These are phyloP conservation scores for Hevea brasiliensis DNA, from an alignment of 345 rosid genomes.

Conservation along the genomic window DNA sequence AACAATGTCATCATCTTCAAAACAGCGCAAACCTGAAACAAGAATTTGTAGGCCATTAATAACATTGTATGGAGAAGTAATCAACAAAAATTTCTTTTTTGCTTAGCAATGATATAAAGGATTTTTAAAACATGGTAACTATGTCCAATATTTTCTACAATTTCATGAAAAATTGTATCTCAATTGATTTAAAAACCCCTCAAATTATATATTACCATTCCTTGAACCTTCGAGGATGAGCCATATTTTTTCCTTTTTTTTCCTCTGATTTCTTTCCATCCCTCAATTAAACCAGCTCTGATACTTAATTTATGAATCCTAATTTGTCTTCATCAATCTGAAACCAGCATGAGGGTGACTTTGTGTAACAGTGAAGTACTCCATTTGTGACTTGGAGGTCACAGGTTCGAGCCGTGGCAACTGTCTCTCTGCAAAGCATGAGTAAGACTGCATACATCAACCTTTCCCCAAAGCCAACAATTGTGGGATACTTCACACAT, in stretches of 20 bases:
- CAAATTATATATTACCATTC: background rate
- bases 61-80: background rate
- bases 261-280: background rate
- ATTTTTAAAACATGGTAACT: background rate
- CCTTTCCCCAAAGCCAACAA: too few species aligned
- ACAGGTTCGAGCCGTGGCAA: too few species aligned
- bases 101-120: background rate
- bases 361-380: too few species aligned
- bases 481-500: too few species aligned
- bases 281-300: background rate
- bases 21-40: constrained; percentile 84
- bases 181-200: background rate
- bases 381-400: too few species aligned
- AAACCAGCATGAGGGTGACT: too few species aligned
- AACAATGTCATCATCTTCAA: constrained; percentile 86
- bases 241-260: background rate
- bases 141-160: background rate
- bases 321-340: background rate
- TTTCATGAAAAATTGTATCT: background rate
- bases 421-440: too few species aligned
- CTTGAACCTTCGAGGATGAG: background rate
- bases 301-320: background rate
- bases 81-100: background rate
- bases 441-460: too few species aligned
- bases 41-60: constrained; percentile 1